phyloP scores from a whole-genome alignment of 2,329 filamentous ascomycete genomes.

The Pseudogymnoascus destructans region DNA sequence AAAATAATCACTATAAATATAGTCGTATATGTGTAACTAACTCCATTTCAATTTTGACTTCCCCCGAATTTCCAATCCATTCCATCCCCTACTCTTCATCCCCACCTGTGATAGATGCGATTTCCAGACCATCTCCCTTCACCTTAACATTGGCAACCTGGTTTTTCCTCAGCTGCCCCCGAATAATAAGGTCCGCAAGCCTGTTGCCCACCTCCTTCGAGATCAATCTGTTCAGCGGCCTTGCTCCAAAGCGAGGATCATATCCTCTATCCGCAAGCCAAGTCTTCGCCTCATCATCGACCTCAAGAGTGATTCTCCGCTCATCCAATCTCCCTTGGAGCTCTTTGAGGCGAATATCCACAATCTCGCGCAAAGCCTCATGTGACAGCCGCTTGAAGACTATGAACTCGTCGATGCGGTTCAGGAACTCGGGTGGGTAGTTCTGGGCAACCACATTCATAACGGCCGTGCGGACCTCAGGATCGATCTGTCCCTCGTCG shows the following conservation, averaged over 20 bases:
- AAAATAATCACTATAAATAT: not conserved
- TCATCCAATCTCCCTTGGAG: constrained; percentile 74
- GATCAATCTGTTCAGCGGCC: constrained; percentile 83
- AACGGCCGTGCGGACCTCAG: constrained; percentile 62
- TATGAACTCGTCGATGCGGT: constrained; percentile 94
- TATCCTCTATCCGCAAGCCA: constrained; percentile 89
- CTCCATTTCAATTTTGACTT: not conserved
- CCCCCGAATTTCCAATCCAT: not conserved
- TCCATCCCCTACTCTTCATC: not conserved
- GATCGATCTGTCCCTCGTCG: constrained; percentile 54
- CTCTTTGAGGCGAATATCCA: constrained; percentile 80
- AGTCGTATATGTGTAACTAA: not conserved
- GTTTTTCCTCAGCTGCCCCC: constrained; percentile 64
- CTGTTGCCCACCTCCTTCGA: constrained; percentile 79
- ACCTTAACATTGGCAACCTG: constrained; percentile 52
- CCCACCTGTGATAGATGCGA: not conserved
- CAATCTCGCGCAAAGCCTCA: constrained; percentile 73
- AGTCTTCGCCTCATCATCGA: constrained; percentile 57
- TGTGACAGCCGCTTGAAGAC: constrained; percentile 79
- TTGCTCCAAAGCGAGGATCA: constrained; percentile 79
- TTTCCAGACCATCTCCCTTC: not conserved
- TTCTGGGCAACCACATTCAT: constrained; percentile 70
- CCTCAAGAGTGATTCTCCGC: constrained; percentile 63
- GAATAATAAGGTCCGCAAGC: constrained; percentile 83
- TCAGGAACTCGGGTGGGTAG: constrained; percentile 88